Evolutionary conservation across 192 early-diverging fungal genomes (phyloP).

Genomic region (Linnemannia schmuckeri): DNA sequence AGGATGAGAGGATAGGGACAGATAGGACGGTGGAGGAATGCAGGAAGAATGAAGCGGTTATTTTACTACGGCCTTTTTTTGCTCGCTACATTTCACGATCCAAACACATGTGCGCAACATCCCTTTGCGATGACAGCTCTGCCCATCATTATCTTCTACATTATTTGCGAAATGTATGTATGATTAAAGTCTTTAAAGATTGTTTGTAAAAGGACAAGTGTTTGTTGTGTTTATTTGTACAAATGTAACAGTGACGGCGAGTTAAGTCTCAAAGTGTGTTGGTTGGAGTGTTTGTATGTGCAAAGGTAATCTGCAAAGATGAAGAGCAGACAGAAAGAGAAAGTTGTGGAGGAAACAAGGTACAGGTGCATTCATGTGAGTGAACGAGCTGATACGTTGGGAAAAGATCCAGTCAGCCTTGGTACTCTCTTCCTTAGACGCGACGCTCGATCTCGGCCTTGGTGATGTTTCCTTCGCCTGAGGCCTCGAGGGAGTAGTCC

Average conservation of each 20-base stretch:
- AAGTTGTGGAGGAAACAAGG: not conserved
- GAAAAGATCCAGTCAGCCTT: not conserved
- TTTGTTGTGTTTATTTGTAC: not conserved
- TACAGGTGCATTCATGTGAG: not conserved
- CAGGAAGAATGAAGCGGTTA: not conserved
- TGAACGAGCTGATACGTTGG: not conserved
- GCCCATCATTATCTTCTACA: not conserved
- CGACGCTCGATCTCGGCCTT: conserved; percentile 1
- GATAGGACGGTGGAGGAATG: not conserved
- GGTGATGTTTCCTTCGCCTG: conserved; percentile 11
- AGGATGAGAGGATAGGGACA: not conserved
- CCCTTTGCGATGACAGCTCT: not conserved
- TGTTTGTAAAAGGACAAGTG: no score
- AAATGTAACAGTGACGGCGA: not conserved
- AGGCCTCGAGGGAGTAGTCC: conserved; percentile 16
- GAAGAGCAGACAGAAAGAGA: not conserved
- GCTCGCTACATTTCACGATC: no score
- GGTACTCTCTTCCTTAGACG: not conserved
- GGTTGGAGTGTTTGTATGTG: not conserved
- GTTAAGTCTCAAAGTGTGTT: not conserved
- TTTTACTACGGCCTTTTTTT: not conserved
- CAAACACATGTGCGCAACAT: not conserved
- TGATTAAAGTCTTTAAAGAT: no score
- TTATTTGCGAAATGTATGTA: not conserved
- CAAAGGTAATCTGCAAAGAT: not conserved